Conservation (phyloP, 2,329 filamentous ascomycete genomes). For the Penicillium sp. region DNA sequence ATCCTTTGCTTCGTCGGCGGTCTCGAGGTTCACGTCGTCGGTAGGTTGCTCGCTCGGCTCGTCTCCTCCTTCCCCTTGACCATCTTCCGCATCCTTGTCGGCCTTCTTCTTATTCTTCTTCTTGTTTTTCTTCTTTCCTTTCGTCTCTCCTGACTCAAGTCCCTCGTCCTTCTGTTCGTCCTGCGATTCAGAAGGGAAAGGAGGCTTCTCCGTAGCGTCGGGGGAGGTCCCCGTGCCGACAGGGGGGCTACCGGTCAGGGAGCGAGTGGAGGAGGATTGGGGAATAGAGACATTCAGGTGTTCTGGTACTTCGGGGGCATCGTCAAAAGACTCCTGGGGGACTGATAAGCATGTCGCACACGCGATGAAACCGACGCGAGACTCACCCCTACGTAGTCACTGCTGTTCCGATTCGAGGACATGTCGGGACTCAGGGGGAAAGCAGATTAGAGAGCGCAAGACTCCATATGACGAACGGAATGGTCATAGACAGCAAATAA, state of each 20-base stretch:
- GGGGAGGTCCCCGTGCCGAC: conserved; percentile 40
- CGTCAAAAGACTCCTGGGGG: conserved; percentile 73
- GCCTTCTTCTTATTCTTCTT: conserved; percentile 15
- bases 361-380: conserved; percentile 13
- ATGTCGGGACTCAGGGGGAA: conserved; percentile 25
- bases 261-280: conserved; percentile 56
- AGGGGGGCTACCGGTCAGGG: conserved; percentile 53
- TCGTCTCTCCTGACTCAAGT: conserved; percentile 4
- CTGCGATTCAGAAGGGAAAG: conserved; percentile 27
- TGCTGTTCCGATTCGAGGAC: conserved; percentile 40
- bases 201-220: conserved; percentile 33
- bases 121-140: conserved; percentile 9
- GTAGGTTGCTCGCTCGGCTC: conserved; percentile 28
- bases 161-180: conserved; percentile 23
- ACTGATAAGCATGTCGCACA: conserved; percentile 7
- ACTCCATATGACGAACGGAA: conserved; percentile 15
- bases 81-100: conserved; percentile 12
- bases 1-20: not conserved
- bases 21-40: conserved; percentile 15
- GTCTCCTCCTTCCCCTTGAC: conserved; percentile 17
- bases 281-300: conserved; percentile 33
- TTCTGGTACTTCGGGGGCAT: conserved; percentile 58
- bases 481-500: conserved; percentile 6
- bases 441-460: conserved; percentile 15
- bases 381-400: conserved; percentile 45